Base-by-base conservation (phyloP, 768 basidiomycete species). In the Rhodotorula sphaerocarpa region DNA sequence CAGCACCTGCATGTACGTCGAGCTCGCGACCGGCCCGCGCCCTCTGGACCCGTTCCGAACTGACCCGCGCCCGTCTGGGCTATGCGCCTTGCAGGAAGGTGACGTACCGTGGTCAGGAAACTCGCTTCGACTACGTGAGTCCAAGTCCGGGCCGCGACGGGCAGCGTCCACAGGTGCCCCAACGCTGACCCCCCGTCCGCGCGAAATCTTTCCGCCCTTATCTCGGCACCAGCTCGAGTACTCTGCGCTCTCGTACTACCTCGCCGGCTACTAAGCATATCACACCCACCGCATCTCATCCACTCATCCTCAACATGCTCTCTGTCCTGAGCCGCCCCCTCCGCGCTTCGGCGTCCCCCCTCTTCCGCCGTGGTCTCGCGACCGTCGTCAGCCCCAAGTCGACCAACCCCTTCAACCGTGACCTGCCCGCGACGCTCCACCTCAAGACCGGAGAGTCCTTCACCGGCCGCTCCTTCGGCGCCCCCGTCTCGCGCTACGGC, bases 371-470 rank as follows among this genome's bases (percentile, higher is more conserved):
- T 48, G 50, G 60, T 46, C 60, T 66, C 59, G 65, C 65, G 50
- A 67, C 66, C 50, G 59, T 51, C 34, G 50, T 54, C 28, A 30
- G 46, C 36, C 44, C 65, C 48, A 61, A 60, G 47, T 67, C 59
- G n/a, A 43, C 50, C 34, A 65, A 63, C 55, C 55, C 65, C 15
- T 57, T 52, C 59, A 62, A 69, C 65, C 61, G 61, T 20, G 48
- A 66, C 41, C 79, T 82, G 21, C 92, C 93, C 18, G 95, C 92
- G 10, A 80, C 84, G 3, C 80, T 99, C 31, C 92, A 96, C 77
- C 81, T 99, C 53, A 91, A 92, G 77, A 85, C 88, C 21, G 95
- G 95, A 52, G 86, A 99, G 76, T 87, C 87, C 12, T 99, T 95
- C 81, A 73, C 78, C 54, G 95, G 95, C 27, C 82, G 83, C 45